Base-by-base conservation (phyloP, 306 rosid species). In the Acacia acuminata region DNA sequence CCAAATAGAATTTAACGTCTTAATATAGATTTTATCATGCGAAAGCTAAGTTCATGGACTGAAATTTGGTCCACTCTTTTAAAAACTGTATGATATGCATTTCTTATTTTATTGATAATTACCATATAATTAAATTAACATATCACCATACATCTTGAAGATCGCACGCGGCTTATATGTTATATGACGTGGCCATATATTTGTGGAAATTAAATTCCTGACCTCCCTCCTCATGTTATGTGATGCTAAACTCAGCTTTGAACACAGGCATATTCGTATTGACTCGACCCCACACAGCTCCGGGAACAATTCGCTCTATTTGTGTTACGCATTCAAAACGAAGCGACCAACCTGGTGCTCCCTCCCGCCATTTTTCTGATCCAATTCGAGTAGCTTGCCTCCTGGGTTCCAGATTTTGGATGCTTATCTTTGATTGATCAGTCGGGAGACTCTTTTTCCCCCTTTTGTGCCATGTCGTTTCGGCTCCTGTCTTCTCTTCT, bases 391-490 rank as follows among this genome's bases (percentile, higher is more conserved):
- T 7, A 4, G 27, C 69, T 64, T n/a, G 30, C 47, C 47, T 63
- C 32, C 70, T 64, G 42, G 36, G 42, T 55, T 68, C 42, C 34
- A 30, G n/a, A 61, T 65, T 74, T 69, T 30, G 32, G 34, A 77
- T 66, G 69, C 16, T 38, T 8, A 5, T 43, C 55, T 22, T 56
- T 64, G 25, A 43, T 73, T 71, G 11, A 77, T 72, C 58, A 11
- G 22, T 71, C 15, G 0, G 0, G 3, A 45, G 20, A 60, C 25
- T 24, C 34, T 60, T 24, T 24, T 10, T 30, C 19, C 3, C 15
- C 17, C 65, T 45, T 2, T 45, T 15, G 71, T 78, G 87, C 84
- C 73, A 92, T 95, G 93, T 83, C 97, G 84, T 79, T 82, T 83
- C 84, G 34, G 69, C 78, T 64, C 78, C 60, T 47, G 63, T 69